Evolutionary conservation across 2,329 filamentous ascomycete species (phyloP), one percentile per base, ranked within the genome.

Genomic region (Ophiocordyceps camponoti-leonardi): DNA sequence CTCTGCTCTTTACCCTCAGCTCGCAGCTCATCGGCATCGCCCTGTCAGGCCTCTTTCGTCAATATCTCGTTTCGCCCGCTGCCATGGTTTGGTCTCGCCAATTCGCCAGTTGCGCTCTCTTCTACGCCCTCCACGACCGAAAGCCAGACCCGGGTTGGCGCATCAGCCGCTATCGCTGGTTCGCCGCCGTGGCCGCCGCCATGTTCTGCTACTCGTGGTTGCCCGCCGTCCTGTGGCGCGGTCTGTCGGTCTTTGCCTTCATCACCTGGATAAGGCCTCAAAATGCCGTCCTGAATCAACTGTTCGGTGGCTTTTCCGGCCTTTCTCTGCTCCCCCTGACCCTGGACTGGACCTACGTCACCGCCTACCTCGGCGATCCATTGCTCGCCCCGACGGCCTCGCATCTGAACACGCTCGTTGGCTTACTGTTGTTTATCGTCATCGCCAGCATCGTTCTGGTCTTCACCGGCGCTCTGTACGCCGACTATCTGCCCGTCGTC

Each of bases 11-110:
- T 47, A 68, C 67, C 12, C 67, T 79, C 48, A 74, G 73, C 18
- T 76, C 72, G 1, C 71, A 79, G 49, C 64, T 75, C 51, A 72
- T 77, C 43, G 77, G 77, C 5, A 77, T 78, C 50, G 74, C 74
- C 1, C 59, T 80, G 16, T 75, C 77, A 1, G 75, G 75, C 1
- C 57, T 79, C 41, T 66, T 67, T 30, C 65, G 73, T 26, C 66
- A 71, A 22, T 79, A 74, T 56, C 64, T 79, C 19, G 67, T 75
- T n/a, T 69, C 63, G 57, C 76, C 73, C 1, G 71, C 75, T 1
- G 68, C 73, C 30, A 79, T 79, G 74, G 70, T 79, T 48, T 79
- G 75, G 74, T 75, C 75, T 2, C 63, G 62, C 69, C 46, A 67
- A 64, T 53, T 67, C 22, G 60, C 59, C 3, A 72, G 67, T 49